phyloP scores from a whole-genome alignment of 208 protist genomes.

The Porcisia hertigi region DNA sequence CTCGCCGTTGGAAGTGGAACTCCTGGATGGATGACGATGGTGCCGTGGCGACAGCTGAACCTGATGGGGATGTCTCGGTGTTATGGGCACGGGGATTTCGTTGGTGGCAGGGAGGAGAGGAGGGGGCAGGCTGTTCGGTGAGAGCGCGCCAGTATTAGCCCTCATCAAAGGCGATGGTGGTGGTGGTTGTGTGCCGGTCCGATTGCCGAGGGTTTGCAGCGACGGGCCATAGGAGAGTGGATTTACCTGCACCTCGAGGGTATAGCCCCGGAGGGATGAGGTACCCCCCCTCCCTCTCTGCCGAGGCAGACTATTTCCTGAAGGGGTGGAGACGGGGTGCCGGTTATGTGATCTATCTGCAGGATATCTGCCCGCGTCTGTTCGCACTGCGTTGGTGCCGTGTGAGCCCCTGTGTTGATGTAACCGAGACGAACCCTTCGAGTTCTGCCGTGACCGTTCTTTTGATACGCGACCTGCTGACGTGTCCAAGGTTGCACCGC shows the following conservation, averaged over 20 bases:
- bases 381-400: background rate
- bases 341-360: background rate
- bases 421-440: background rate
- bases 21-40: no score
- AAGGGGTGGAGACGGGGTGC: background rate
- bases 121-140: background rate
- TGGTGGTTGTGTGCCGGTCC: background rate
- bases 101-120: background rate
- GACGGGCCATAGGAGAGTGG: background rate
- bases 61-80: background rate
- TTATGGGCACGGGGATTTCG: background rate
- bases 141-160: no score
- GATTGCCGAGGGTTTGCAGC: background rate
- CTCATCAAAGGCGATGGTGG: background rate
- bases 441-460: background rate
- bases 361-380: background rate
- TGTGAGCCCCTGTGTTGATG: background rate
- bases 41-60: background rate
- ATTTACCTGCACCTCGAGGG: background rate
- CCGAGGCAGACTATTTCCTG: background rate
- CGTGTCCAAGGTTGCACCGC: background rate
- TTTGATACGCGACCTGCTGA: background rate
- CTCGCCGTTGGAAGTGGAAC: no score
- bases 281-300: background rate
- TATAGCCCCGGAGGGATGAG: background rate